Conservation (phyloP, 768 basidiomycete species). For the Amanita fuliginea region DNA sequence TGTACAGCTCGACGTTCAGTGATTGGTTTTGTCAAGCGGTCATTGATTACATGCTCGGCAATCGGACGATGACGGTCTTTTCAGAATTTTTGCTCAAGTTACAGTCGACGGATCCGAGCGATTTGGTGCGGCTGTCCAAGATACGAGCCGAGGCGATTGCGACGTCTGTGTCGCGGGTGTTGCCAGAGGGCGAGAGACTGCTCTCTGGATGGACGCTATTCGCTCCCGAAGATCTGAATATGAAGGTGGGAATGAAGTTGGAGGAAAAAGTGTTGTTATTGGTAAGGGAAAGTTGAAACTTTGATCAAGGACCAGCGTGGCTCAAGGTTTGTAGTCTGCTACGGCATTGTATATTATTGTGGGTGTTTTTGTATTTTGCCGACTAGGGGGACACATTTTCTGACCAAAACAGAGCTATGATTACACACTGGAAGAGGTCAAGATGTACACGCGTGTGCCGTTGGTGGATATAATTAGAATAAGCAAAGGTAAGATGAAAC, state of each 20-base stretch:
- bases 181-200: conserved; percentile 67
- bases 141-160: conserved; percentile 91
- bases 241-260: conserved; percentile 64
- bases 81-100: conserved; percentile 87
- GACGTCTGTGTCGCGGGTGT: conserved; percentile 67
- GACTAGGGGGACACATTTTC: not conserved
- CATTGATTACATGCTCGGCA: conserved; percentile 85
- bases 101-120: conserved; percentile 85
- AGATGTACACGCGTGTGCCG: conserved; percentile 82
- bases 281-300: conserved; percentile 33
- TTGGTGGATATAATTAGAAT: conserved; percentile 70
- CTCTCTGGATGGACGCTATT: conserved; percentile 89
- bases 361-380: conserved; percentile 19
- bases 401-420: conserved; percentile 64
- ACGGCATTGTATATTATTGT: conserved; percentile 73
- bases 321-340: conserved; percentile 16
- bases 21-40: conserved; percentile 98
- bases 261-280: conserved; percentile 92
- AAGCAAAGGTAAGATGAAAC: conserved; percentile 48
- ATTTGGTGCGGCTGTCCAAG: conserved; percentile 78
- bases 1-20: conserved; percentile 82
- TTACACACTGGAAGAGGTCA: conserved; percentile 87
- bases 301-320: not conserved
- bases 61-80: conserved; percentile 80
- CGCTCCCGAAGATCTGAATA: conserved; percentile 67